phyloP scores from a whole-genome alignment of 352 stramenopile genomes.

The Blastocystis sp. region DNA sequence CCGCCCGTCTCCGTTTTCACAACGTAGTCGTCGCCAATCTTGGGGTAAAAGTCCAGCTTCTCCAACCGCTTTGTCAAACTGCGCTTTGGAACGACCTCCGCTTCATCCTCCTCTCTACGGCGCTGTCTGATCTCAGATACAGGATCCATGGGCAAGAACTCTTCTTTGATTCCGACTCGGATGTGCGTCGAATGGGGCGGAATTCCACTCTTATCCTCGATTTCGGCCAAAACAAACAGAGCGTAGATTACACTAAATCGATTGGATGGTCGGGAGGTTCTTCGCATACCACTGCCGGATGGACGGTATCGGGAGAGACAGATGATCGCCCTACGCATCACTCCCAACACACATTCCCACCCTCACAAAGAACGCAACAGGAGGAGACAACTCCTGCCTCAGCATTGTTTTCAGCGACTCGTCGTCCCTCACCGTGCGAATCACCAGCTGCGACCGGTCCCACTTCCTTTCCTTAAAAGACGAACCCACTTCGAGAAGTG shows the following conservation, averaged over 20 bases:
- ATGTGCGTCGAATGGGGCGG: neutral
- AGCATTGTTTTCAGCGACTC: neutral
- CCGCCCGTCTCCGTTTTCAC: slow-evolving; percentile 69
- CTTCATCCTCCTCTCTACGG: slow-evolving; percentile 46
- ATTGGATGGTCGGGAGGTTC: slow-evolving; percentile 23
- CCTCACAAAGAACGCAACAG: neutral
- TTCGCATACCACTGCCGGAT: slow-evolving; percentile 40
- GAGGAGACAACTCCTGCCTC: slow-evolving; percentile 24
- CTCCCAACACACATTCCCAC: neutral
- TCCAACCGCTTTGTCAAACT: slow-evolving; percentile 55
- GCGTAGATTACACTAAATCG: neutral
- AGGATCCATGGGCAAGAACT: slow-evolving; percentile 2
- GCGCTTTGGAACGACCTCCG: neutral
- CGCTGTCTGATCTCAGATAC: slow-evolving; percentile 67
- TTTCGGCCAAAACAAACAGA: neutral
- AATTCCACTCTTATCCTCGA: neutral
- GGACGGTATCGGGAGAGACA: slow-evolving; percentile 30
- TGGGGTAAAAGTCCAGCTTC: slow-evolving; percentile 73
- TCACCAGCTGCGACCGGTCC: neutral
- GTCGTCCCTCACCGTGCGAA: slow-evolving; percentile 30
- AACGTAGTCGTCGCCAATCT: slow-evolving; percentile 72
- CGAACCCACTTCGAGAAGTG: slow-evolving; percentile 12
- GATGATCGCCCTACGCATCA: slow-evolving; percentile 45
- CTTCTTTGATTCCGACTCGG: neutral
- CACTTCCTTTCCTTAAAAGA: neutral